Evolutionary conservation across 1,284 basidiomycete genomes (phyloP).

Genomic region (Sanguinoderma infundibulare): DNA sequence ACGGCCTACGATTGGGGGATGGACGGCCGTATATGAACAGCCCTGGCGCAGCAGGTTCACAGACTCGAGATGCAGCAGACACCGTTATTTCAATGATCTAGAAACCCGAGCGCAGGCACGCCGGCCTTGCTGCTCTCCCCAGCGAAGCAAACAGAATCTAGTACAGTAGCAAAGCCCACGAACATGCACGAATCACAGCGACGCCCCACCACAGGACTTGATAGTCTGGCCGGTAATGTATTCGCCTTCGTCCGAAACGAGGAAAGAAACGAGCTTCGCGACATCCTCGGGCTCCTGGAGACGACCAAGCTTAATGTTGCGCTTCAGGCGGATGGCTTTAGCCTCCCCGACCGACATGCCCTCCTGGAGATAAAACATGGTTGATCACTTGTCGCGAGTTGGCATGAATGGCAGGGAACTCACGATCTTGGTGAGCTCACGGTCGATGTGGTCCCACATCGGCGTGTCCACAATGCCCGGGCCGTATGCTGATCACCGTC

Average conservation of each 20-base stretch:
- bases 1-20: too few relatives aligned
- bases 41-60: background rate
- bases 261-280: conserved; percentile 48
- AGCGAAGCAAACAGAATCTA: background rate
- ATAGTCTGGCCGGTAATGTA: conserved; percentile 47
- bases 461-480: conserved; percentile 42
- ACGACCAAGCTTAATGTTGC: conserved; percentile 36
- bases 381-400: background rate
- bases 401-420: conserved; percentile 4
- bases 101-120: conserved; percentile 13
- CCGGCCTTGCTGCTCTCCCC: conserved; percentile 15
- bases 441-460: conserved; percentile 43
- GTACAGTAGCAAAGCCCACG: background rate
- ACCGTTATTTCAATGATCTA: too few relatives aligned
- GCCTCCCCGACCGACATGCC: conserved; percentile 36
- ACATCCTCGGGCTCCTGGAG: conserved; percentile 45
- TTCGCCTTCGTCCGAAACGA: conserved; percentile 43
- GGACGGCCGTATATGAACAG: too few relatives aligned
- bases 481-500: conserved; percentile 32
- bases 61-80: background rate
- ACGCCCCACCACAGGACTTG: conserved; percentile 40
- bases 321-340: conserved; percentile 37
- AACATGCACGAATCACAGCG: conserved; percentile 23
- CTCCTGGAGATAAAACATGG: conserved; percentile 24
- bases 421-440: conserved; percentile 37